Percentiles rank a stretch among this genome's conserved stretches.
phyloP scores from a whole-genome alignment of 202 grass and related monocot genomes.

The Eragrostis tef region DNA sequence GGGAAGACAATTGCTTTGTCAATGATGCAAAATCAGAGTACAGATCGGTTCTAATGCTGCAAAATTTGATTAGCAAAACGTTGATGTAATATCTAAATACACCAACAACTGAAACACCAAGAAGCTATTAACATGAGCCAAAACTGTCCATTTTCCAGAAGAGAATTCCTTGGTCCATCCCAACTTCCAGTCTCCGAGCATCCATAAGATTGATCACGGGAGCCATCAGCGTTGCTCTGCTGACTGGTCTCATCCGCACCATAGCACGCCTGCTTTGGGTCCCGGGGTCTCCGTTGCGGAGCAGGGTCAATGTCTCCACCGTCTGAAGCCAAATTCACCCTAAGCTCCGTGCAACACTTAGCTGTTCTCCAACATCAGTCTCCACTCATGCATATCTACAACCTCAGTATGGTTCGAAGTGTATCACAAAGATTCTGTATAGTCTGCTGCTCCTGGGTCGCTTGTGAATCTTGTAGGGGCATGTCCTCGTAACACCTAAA shows the following conservation, averaged over 20 bases:
- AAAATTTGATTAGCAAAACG: constrained; percentile 50
- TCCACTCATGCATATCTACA: constrained; percentile 54
- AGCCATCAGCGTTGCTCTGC: neutral
- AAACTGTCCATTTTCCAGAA: constrained; percentile 33
- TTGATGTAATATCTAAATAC: constrained; percentile 6
- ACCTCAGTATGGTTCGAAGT: constrained; percentile 86
- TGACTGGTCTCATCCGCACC: neutral
- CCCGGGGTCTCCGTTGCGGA: neutral
- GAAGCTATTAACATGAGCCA: constrained; percentile 50
- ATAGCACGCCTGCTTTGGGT: constrained; percentile 1
- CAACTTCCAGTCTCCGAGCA: constrained; percentile 5
- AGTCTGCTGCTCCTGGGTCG: constrained; percentile 84
- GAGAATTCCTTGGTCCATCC: neutral
- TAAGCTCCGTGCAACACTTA: neutral
- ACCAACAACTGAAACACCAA: constrained; percentile 8
- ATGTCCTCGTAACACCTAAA: constrained; percentile 94
- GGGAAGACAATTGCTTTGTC: neutral
- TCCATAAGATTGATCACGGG: constrained; percentile 18
- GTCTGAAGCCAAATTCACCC: neutral
- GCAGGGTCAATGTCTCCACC: neutral
- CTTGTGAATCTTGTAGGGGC: constrained; percentile 95
- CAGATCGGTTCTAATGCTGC: constrained; percentile 17
- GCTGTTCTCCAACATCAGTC: neutral
- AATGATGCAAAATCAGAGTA: neutral
- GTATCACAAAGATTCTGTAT: constrained; percentile 98